Conservation (phyloP, 352 stramenopile genomes). For the Pythium dissotocum region DNA sequence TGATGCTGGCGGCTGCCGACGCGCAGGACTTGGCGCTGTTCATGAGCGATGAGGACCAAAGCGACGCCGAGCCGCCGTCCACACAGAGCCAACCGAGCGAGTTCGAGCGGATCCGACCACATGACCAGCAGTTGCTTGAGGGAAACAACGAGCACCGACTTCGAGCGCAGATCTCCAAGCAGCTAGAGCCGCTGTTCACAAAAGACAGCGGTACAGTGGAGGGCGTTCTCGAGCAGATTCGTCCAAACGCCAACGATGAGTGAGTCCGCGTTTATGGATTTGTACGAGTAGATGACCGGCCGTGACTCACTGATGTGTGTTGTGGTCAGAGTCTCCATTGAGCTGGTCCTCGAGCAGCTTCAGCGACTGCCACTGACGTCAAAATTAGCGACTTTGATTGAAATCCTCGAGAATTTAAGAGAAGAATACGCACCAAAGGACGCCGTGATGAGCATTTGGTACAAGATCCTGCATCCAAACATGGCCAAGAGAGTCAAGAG, state of each 20-base stretch:
- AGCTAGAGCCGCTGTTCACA: constrained; percentile 14
- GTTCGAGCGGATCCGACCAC: not conserved
- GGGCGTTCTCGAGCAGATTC: constrained; percentile 41
- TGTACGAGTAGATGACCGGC: too few species aligned
- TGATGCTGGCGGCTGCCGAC: constrained; percentile 35
- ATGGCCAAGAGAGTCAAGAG: constrained; percentile 40
- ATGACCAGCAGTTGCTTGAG: not conserved
- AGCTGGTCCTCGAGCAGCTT: constrained; percentile 35
- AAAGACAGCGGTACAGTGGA: constrained; percentile 28
- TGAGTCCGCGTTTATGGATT: constrained; percentile 21
- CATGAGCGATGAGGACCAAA: constrained; percentile 46
- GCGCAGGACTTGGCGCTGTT: constrained; percentile 39
- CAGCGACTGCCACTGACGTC: constrained; percentile 36
- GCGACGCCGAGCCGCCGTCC: constrained; percentile 16
- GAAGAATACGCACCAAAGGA: constrained; percentile 56
- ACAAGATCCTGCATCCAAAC: constrained; percentile 36
- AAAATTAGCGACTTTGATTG: constrained; percentile 38
- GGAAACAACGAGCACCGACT: constrained; percentile 11
- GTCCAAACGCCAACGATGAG: constrained; percentile 43
- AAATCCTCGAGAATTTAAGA: constrained; percentile 46
- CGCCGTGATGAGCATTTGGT: constrained; percentile 56
- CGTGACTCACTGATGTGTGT: too few species aligned
- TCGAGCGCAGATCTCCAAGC: constrained; percentile 23
- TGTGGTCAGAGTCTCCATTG: constrained; percentile 37
- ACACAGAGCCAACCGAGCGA: constrained; percentile 26